Conservation (phyloP, 305 asterid genomes). For the Fraxinus greggii region DNA sequence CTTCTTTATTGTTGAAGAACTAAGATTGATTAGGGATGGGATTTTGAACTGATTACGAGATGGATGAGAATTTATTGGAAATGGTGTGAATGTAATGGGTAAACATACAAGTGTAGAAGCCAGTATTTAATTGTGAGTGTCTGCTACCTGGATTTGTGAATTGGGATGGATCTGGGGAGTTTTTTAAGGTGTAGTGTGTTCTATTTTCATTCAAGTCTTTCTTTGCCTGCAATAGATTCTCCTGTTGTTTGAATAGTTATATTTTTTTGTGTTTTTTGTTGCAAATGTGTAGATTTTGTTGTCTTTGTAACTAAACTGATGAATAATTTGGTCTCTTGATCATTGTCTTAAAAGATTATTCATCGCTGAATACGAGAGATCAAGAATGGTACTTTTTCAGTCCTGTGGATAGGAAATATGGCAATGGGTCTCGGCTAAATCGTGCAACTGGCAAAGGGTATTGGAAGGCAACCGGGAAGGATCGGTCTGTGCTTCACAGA, state of each 20-base stretch:
- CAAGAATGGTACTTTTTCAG: slow-evolving; percentile 66
- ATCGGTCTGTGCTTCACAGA: slow-evolving; percentile 46
- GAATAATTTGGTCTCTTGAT: not conserved
- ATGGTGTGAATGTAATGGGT: not conserved
- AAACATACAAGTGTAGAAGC: slow-evolving; percentile 1
- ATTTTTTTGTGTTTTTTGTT: slow-evolving; percentile 9
- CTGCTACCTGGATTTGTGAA: not conserved
- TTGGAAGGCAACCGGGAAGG: slow-evolving; percentile 68
- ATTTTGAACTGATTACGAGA: not conserved
- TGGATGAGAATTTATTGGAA: not conserved
- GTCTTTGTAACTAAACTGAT: not conserved
- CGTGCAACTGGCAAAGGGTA: slow-evolving; percentile 64
- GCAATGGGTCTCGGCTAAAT: slow-evolving; percentile 56
- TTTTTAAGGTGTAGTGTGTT: not conserved
- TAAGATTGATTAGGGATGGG: not conserved
- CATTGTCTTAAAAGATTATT: slow-evolving; percentile 26
- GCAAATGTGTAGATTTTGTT: not conserved
- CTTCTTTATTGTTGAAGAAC: not conserved
- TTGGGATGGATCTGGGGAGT: not conserved
- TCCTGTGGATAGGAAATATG: slow-evolving; percentile 59
- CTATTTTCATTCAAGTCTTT: not conserved
- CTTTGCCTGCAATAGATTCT: not conserved
- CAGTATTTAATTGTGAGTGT: not conserved
- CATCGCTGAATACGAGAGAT: slow-evolving; percentile 54
- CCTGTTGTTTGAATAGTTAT: not conserved